These are phyloP conservation scores for Stropharia rugosoannulata DNA, from an alignment of 768 basidiomycete species.

Conservation along the genomic window DNA sequence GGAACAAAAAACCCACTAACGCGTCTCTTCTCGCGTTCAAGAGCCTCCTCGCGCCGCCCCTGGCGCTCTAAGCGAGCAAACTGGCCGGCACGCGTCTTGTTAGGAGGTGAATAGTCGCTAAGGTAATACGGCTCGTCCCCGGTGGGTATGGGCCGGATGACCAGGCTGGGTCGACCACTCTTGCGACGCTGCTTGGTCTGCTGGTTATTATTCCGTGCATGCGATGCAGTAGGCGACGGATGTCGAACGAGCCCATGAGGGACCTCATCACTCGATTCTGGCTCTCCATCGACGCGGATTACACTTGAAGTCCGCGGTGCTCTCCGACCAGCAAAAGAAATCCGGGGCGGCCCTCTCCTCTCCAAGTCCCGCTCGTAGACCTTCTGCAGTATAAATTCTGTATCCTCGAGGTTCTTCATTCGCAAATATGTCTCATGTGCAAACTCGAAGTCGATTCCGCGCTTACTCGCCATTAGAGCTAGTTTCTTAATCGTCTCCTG, in stretches of 20 bases:
- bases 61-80: conserved; percentile 31
- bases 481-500: conserved; percentile 4
- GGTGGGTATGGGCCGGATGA: conserved; percentile 10
- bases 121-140: conserved; percentile 5
- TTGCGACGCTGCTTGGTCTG: conserved; percentile 1
- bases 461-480: conserved; percentile 5
- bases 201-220: background rate
- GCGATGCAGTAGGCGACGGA: background rate
- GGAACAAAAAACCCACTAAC: conserved; percentile 26
- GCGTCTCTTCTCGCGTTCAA: conserved; percentile 31
- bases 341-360: background rate
- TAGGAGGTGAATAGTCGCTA: conserved; percentile 21
- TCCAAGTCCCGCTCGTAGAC: background rate
- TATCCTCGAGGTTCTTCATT: conserved; percentile 11
- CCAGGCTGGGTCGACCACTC: conserved; percentile 13
- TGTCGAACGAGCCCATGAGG: conserved; percentile 8
- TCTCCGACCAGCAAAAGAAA: background rate
- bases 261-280: conserved; percentile 6
- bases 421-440: conserved; percentile 11
- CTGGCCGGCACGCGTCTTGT: conserved; percentile 20
- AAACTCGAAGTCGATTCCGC: conserved; percentile 11
- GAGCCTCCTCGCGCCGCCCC: conserved; percentile 33
- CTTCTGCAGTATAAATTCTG: conserved; percentile 6
- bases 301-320: background rate
- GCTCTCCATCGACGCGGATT: background rate